Conservation (phyloP, 495 filamentous ascomycete genomes). For the Rostrohypoxylon terebratum region DNA sequence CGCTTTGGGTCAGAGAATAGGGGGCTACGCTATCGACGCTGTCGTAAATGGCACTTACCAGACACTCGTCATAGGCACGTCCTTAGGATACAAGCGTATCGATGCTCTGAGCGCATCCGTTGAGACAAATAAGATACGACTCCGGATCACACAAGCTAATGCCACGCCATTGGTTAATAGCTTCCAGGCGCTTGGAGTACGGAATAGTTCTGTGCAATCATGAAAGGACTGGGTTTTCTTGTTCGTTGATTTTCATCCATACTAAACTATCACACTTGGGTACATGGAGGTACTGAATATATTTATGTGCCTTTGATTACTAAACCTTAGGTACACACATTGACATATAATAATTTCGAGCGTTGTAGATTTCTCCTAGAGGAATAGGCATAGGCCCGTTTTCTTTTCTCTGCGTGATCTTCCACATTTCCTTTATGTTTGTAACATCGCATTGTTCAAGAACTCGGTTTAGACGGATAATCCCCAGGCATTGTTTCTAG, state of each 20-base stretch:
- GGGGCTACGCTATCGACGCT: constrained; percentile 42
- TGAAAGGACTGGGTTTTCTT: background rate
- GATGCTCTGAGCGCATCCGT: constrained; percentile 25
- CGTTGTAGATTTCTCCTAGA: too few species aligned
- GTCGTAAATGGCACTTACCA: constrained; percentile 30
- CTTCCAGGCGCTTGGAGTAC: constrained; percentile 42
- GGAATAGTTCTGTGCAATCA: background rate
- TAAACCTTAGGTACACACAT: too few species aligned
- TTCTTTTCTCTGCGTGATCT: too few species aligned
- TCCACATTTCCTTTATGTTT: too few species aligned
- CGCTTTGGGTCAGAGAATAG: constrained; percentile 45
- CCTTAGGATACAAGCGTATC: constrained; percentile 48
- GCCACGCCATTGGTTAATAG: constrained; percentile 40
- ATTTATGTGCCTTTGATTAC: too few species aligned
- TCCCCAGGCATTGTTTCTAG: too few species aligned
- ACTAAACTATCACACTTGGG: too few species aligned
- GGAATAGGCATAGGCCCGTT: too few species aligned
- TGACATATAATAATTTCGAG: too few species aligned
- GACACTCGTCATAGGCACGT: constrained; percentile 44
- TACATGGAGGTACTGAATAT: background rate
- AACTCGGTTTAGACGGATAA: too few species aligned
- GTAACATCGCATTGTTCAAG: too few species aligned
- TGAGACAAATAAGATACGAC: constrained; percentile 33
- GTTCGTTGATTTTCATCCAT: background rate
- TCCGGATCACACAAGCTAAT: constrained; percentile 46